Evolutionary conservation across 1,139 yeast species (phyloP).

Genomic region (Hansenula sp.): DNA sequence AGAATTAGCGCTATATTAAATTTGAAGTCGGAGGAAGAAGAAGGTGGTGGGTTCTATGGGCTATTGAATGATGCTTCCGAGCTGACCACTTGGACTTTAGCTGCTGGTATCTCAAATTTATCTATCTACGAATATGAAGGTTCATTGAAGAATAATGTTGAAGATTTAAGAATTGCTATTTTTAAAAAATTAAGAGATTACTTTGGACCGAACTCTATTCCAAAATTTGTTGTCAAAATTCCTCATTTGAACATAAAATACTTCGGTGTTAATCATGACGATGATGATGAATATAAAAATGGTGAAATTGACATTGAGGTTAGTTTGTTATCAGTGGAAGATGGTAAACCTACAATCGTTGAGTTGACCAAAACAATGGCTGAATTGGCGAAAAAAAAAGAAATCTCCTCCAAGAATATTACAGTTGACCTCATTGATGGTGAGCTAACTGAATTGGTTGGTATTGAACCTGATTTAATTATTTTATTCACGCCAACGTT

Average conservation of each 20-base stretch:
- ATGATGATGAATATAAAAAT: conserved; percentile 23
- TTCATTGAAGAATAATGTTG: conserved; percentile 48
- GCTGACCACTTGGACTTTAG: conserved; percentile 79
- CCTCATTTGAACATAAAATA: conserved; percentile 57
- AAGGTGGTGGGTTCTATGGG: conserved; percentile 86
- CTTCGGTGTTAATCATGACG: conserved; percentile 37
- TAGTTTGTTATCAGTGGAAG: conserved; percentile 65
- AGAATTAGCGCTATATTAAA: conserved; percentile 71
- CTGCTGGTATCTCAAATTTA: conserved; percentile 73
- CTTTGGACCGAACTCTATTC: conserved; percentile 70
- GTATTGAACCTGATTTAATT: conserved; percentile 86
- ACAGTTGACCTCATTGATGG: conserved; percentile 71
- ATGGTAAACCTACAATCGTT: conserved; percentile 88
- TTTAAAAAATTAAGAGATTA: conserved; percentile 60
- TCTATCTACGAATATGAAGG: conserved; percentile 83
- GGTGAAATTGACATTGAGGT: conserved; percentile 52
- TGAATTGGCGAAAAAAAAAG: conserved; percentile 61
- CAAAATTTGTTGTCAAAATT: conserved; percentile 53
- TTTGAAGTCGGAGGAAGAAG: conserved; percentile 70
- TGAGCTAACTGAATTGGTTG: conserved; percentile 72
- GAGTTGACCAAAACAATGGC: conserved; percentile 87
- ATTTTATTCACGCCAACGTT: conserved; percentile 81
- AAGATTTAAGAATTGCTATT: conserved; percentile 57
- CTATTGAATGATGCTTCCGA: conserved; percentile 75
- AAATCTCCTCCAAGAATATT: conserved; percentile 63